phyloP scores from a whole-genome alignment of 345 rosid genomes.

The Cardiospermum halicacabum region DNA sequence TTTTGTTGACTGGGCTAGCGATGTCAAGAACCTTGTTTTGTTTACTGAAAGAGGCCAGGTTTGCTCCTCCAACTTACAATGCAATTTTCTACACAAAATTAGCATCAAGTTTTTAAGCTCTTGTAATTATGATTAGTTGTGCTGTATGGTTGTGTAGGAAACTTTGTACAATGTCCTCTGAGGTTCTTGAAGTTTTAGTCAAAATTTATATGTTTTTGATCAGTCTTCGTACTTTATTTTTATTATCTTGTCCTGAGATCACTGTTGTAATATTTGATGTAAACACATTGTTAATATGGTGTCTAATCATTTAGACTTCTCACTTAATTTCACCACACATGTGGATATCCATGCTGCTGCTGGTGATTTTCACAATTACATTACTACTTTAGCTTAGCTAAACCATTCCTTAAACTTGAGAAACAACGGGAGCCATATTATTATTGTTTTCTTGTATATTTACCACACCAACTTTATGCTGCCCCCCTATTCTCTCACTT shows the following conservation, averaged over 20 bases:
- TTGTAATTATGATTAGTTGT: not conserved
- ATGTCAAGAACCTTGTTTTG: slow-evolving; percentile 74
- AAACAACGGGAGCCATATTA: not conserved
- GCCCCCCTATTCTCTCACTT: not conserved
- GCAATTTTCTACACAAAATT: not conserved
- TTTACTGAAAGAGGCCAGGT: slow-evolving; percentile 99
- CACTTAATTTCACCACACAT: not conserved
- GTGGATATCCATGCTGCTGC: not conserved
- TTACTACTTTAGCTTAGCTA: not conserved
- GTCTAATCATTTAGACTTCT: slow-evolving; percentile 1
- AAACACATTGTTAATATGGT: not conserved
- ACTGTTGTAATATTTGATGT: not conserved
- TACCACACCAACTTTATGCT: not conserved
- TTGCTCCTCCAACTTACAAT: not conserved
- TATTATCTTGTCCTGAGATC: not conserved
- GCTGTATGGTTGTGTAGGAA: not conserved
- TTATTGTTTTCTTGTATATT: not conserved
- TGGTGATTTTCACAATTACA: not conserved
- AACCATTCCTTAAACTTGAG: not conserved
- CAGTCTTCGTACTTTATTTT: not conserved
- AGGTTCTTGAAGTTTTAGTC: not conserved
- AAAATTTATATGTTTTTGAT: not conserved
- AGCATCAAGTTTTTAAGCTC: not conserved
- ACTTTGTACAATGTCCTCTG: not conserved
- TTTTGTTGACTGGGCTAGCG: slow-evolving; percentile 94